These are phyloP conservation scores for Mycena olivaceomarginata DNA, from an alignment of 768 basidiomycete species.

Conservation along the genomic window DNA sequence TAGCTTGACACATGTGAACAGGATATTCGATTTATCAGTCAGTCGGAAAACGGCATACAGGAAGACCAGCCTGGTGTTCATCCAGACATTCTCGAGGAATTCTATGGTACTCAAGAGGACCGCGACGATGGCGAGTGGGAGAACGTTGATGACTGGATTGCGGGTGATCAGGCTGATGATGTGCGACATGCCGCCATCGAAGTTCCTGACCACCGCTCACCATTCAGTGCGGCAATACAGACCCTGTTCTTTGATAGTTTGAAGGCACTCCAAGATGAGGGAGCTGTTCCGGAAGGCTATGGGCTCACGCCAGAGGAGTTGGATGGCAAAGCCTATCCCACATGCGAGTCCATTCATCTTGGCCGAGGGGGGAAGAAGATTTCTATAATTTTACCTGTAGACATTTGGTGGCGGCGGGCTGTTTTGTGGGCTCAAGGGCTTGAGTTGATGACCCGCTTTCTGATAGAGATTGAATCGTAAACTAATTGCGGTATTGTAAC, in stretches of 20 bases:
- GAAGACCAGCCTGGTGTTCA: too few species aligned
- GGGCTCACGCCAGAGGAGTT: neutral
- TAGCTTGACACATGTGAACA: too few species aligned
- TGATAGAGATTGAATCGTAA: constrained; percentile 21
- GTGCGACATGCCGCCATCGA: constrained; percentile 11
- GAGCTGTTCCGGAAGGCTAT: neutral
- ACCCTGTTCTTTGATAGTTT: neutral
- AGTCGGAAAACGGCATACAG: too few species aligned
- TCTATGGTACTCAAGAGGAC: too few species aligned
- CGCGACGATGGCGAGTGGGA: too few species aligned
- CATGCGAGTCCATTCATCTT: constrained; percentile 20
- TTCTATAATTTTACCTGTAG: neutral
- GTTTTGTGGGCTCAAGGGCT: constrained; percentile 13
- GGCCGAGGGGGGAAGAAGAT: constrained; percentile 13
- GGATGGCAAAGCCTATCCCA: neutral
- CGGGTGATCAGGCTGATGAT: constrained; percentile 5
- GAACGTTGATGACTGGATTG: neutral
- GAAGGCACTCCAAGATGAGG: neutral
- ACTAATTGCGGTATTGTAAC: neutral
- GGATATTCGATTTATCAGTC: too few species aligned
- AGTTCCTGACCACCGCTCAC: neutral
- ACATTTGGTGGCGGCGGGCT: constrained; percentile 21
- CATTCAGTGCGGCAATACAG: neutral
- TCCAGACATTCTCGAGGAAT: too few species aligned
- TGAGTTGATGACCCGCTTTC: constrained; percentile 17